Percentiles rank a stretch among this genome's conserved stretches.
Conservation (phyloP, 768 basidiomycete species). For the Sarcomyxa edulis region DNA sequence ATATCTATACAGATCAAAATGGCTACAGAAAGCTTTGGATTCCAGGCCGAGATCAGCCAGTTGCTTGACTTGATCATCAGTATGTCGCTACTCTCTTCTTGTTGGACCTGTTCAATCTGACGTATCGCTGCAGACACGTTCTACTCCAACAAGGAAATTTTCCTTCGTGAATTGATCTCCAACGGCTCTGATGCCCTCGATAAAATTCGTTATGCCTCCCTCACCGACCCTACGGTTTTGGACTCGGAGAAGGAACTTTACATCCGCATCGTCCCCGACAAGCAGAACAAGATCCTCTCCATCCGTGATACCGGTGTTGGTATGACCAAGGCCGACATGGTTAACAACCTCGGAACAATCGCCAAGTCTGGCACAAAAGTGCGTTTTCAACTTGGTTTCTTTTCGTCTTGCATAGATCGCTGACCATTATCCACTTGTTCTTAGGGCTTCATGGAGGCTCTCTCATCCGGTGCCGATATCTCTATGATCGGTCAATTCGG, state of each 20-base stretch:
- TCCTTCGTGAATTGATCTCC: slow-evolving; percentile 97
- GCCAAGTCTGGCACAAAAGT: slow-evolving; percentile 94
- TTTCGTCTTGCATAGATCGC: slow-evolving; percentile 8
- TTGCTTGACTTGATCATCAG: slow-evolving; percentile 98
- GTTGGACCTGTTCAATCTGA: slow-evolving; percentile 7
- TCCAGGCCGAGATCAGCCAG: slow-evolving; percentile 99
- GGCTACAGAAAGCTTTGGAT: slow-evolving; percentile 87
- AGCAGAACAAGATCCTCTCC: slow-evolving; percentile 87
- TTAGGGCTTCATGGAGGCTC: slow-evolving; percentile 99
- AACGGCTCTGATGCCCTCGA: slow-evolving; percentile 98
- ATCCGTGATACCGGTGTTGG: slow-evolving; percentile 97
- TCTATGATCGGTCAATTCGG: slow-evolving; percentile 99
- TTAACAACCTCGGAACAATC: slow-evolving; percentile 97
- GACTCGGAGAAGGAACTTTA: slow-evolving; percentile 88
- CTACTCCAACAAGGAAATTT: slow-evolving; percentile 99
- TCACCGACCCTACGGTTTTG: slow-evolving; percentile 89
- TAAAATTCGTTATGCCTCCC: slow-evolving; percentile 95
- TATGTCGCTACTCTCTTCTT: slow-evolving; percentile 33
- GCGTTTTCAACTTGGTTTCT: slow-evolving; percentile 16
- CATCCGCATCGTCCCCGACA: slow-evolving; percentile 94
- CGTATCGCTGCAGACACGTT: slow-evolving; percentile 72
- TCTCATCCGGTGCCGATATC: slow-evolving; percentile 83
- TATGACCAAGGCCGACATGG: slow-evolving; percentile 99
- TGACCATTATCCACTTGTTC: slow-evolving; percentile 6
- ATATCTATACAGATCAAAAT: slow-evolving; percentile 30